Base-by-base conservation (phyloP, 768 basidiomycete genomes). In the Boletus vinaceobasis region DNA sequence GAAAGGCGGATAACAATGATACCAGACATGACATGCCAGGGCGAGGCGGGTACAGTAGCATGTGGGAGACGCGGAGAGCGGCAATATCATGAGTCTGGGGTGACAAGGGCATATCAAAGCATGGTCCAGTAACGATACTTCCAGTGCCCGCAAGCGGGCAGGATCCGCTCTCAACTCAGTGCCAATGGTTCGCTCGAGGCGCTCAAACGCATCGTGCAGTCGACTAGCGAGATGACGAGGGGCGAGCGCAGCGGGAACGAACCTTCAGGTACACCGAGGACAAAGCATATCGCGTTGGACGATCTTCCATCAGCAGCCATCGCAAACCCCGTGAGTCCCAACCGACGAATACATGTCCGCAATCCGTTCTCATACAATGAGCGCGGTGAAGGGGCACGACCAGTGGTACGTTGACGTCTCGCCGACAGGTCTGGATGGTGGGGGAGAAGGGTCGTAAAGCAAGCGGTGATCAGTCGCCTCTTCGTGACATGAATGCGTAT, bases 401-500 rank as follows among this genome's bases (percentile, higher is more conserved):
- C 53, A 67, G 68, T 70, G 66, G 64, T 19, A 60, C 57, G 32
- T 69, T 59, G 62, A 63, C 46, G 60, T 64, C 60, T 69, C 61
- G 55, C 61, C 60, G 51, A 46, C 48, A 53, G 48, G 58, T 60
- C 60, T 58, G 64, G 62, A 53, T 15, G 45, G 48, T 36, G 40
- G 45, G 46, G 43, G 23, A 31, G 46, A 46, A 57, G 14, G 8
- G 59, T 60, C 67, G 62, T 63, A 57, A 68, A 72, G 64, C 60
- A 61, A 61, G 70, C 76, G 74, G 65, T 77, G 79, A 79, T 81
- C 75, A 81, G 70, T 62, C 77, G 74, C 74, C 58, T 63, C 67
- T 65, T 59, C 53, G 56, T 60, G 62, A 64, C 52, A 59, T 52
- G 65, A 62, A 55, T 52, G 53, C 58, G 64, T 66, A 75, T 72